Evolutionary conservation across 371 early-diverging fungal species (phyloP).

Genomic region (Nematocida parisii): DNA sequence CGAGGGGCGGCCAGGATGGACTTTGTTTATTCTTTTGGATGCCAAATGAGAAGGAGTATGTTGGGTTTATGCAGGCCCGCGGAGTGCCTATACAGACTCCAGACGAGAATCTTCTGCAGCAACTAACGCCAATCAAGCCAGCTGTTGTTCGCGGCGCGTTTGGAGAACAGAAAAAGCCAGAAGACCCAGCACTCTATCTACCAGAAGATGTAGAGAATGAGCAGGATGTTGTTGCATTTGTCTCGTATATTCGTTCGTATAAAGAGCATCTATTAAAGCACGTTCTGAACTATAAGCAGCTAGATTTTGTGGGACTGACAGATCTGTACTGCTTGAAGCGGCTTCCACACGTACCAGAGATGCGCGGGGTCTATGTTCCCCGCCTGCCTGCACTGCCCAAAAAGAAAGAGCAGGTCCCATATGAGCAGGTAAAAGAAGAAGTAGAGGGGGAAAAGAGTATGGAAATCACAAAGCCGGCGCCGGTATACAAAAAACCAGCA

Average conservation of each 20-base stretch:
- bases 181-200: neutral
- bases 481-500: too few species aligned
- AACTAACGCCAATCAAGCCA: neutral
- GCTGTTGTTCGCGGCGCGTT: neutral
- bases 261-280: conserved; percentile 68
- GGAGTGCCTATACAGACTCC: conserved; percentile 25
- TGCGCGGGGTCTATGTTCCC: conserved; percentile 57
- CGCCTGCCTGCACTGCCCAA: conserved; percentile 41
- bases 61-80: conserved; percentile 61
- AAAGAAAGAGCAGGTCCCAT: conserved; percentile 4
- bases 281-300: conserved; percentile 66
- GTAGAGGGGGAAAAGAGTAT: neutral
- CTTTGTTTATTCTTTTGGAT: conserved; percentile 73
- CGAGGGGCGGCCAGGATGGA: conserved; percentile 81
- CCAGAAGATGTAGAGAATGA: conserved; percentile 34
- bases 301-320: conserved; percentile 61
- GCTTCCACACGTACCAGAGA: conserved; percentile 65
- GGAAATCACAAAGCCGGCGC: too few species aligned
- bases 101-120: neutral
- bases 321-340: conserved; percentile 61
- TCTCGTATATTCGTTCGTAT: conserved; percentile 69
- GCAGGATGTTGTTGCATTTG: conserved; percentile 64
- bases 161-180: neutral
- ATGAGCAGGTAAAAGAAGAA: neutral
- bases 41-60: conserved; percentile 64